A percentile compares a stretch with the other conserved stretches of the same genome.
Evolutionary conservation across 192 early-diverging fungal genomes (phyloP).

Genomic region (Entomortierella beljakovae): DNA sequence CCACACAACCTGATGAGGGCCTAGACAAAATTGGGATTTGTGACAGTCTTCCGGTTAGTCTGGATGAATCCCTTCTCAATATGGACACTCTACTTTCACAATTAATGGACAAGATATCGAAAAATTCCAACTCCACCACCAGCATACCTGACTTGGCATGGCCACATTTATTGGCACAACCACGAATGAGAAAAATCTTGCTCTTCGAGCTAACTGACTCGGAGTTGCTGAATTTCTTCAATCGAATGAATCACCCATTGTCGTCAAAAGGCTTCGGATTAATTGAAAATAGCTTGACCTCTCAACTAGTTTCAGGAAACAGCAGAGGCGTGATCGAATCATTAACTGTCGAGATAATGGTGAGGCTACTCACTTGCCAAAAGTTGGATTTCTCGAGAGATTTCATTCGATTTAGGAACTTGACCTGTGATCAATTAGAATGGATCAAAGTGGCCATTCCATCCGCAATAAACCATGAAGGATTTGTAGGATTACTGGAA

Average conservation of each 20-base stretch:
- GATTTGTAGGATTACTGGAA: slow-evolving; percentile 37
- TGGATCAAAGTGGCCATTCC: slow-evolving; percentile 3
- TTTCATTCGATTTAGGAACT: background rate
- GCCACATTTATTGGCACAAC: slow-evolving; percentile 22
- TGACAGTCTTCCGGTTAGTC: slow-evolving; percentile 4
- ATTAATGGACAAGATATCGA: slow-evolving; percentile 8
- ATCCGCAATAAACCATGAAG: slow-evolving; percentile 23
- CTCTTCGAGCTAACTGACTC: background rate
- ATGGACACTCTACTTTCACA: background rate
- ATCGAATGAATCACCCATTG: slow-evolving; percentile 1
- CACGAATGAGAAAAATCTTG: slow-evolving; percentile 2
- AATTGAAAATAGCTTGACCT: background rate
- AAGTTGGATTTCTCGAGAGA: slow-evolving; percentile 17
- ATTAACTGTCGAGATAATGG: slow-evolving; percentile 10
- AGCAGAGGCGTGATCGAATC: slow-evolving; percentile 12
- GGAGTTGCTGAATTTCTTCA: slow-evolving; percentile 4
- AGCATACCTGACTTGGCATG: slow-evolving; percentile 7
- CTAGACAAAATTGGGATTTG: slow-evolving; percentile 5
- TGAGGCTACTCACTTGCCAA: slow-evolving; percentile 1
- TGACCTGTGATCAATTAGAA: slow-evolving; percentile 31
- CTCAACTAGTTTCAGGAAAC: background rate
- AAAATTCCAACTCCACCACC: background rate
- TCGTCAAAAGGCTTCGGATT: slow-evolving; percentile 16
- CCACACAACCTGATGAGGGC: background rate
- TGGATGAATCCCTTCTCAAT: slow-evolving; percentile 16